Conservation (phyloP, 139 green algal species). For the Micractinium sp. region DNA sequence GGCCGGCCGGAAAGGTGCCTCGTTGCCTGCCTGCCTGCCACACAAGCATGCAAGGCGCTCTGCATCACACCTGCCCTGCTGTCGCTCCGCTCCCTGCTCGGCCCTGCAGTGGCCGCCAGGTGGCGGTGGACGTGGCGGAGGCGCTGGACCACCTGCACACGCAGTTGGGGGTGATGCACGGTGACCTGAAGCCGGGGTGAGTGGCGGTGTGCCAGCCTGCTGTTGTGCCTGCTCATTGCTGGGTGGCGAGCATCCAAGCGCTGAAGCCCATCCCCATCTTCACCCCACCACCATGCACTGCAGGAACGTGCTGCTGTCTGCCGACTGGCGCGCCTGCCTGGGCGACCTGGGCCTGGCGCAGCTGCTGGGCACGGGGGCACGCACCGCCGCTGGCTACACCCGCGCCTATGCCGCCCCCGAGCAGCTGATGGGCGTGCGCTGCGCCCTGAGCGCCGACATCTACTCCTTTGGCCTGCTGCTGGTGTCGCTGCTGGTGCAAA, state of each 20-base stretch:
- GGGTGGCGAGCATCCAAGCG: no score
- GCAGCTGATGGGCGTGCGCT: background rate
- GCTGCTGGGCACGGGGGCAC: background rate
- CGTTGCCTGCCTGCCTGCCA: no score
- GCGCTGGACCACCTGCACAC: background rate
- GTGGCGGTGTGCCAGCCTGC: background rate
- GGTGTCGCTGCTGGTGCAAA: background rate
- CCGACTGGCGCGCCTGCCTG: background rate
- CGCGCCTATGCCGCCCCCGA: background rate
- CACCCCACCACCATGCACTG: background rate
- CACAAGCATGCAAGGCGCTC: no score
- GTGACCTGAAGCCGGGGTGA: background rate
- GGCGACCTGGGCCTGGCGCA: background rate
- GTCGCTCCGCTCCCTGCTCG: no score
- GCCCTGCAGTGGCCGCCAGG: background rate
- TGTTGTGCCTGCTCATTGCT: background rate
- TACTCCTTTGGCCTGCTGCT: conserved; percentile 1
- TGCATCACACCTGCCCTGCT: no score
- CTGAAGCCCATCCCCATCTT: background rate
- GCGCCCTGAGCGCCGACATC: background rate
- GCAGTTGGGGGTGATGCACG: background rate
- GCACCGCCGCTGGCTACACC: background rate
- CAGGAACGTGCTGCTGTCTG: background rate
- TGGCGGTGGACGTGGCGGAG: background rate
- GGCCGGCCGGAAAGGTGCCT: no score